Percentiles rank a stretch among this genome's conserved stretches.
Evolutionary conservation across 2,329 filamentous ascomycete genomes (phyloP).

Genomic region (Albifimbria verrucaria): DNA sequence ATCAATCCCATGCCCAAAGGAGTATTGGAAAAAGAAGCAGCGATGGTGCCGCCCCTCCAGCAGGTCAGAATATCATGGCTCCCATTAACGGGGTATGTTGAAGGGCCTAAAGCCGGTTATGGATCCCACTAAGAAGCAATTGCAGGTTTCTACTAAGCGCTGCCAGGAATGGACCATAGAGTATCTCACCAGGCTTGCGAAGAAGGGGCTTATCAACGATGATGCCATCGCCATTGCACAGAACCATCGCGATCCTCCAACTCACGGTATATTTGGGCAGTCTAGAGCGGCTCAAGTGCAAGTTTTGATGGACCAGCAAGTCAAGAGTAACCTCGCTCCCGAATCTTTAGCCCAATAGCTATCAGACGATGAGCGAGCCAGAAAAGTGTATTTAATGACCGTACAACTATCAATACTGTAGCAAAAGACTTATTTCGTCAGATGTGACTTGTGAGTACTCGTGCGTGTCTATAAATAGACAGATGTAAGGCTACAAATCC

Average conservation of each 20-base stretch:
- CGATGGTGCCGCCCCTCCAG: not conserved
- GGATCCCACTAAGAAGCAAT: not conserved
- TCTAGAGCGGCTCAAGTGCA: too few species aligned
- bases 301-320: too few species aligned
- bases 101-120: not conserved
- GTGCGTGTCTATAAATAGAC: too few species aligned
- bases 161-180: constrained; percentile 10
- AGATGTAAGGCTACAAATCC: too few species aligned
- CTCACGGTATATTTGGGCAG: constrained; percentile 7
- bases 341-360: too few species aligned
- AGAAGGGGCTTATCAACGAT: not conserved
- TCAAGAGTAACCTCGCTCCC: too few species aligned
- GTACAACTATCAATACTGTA: too few species aligned
- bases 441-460: too few species aligned
- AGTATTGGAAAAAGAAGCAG: constrained; percentile 1
- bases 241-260: constrained; percentile 4
- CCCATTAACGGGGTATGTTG: constrained; percentile 5
- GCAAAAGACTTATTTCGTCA: too few species aligned
- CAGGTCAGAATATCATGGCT: constrained; percentile 3
- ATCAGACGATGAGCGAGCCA: too few species aligned
- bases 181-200: constrained; percentile 1
- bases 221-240: constrained; percentile 2
- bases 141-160: constrained; percentile 6
- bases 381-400: too few species aligned
- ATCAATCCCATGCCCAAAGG: not conserved